Conservation (phyloP, 2,329 filamentous ascomycete species). For the Colletotrichum sp. region DNA sequence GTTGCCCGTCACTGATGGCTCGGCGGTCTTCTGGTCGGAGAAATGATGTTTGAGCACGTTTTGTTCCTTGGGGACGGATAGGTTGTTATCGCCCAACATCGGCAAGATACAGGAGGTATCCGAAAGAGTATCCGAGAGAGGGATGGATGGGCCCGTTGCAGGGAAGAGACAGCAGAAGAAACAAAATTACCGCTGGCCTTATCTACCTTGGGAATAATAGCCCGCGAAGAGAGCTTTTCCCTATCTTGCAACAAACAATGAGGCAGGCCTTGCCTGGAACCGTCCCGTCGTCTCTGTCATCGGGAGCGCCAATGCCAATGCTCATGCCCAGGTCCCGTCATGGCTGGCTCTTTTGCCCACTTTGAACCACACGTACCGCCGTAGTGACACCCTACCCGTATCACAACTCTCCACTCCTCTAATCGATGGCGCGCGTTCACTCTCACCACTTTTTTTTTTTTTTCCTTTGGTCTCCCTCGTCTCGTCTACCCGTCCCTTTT, state of each 20-base stretch:
- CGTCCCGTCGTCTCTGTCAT: not conserved
- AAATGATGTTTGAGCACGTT: not conserved
- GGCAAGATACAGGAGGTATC: not conserved
- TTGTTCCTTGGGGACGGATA: not conserved
- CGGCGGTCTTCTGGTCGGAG: not conserved
- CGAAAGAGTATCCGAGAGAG: not conserved
- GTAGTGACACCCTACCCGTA: slow-evolving; percentile 19
- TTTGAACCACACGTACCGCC: slow-evolving; percentile 14
- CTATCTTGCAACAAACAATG: not conserved
- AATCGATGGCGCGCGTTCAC: slow-evolving; percentile 12
- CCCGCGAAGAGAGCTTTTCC: not conserved
- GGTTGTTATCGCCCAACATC: not conserved
- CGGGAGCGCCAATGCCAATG: not conserved
- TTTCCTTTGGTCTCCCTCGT: not conserved
- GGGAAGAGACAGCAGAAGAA: not conserved
- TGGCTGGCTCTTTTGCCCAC: slow-evolving; percentile 17
- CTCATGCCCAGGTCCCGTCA: not conserved
- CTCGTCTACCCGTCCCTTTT: not conserved
- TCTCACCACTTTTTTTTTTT: slow-evolving; percentile 9
- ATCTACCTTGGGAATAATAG: not conserved
- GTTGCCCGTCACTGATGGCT: not conserved
- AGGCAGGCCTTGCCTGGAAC: not conserved
- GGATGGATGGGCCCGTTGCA: not conserved
- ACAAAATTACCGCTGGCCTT: not conserved
- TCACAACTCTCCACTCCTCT: slow-evolving; percentile 18